phyloP scores from a whole-genome alignment of 2,329 filamentous ascomycete species.

The Aspergillus sp. region DNA sequence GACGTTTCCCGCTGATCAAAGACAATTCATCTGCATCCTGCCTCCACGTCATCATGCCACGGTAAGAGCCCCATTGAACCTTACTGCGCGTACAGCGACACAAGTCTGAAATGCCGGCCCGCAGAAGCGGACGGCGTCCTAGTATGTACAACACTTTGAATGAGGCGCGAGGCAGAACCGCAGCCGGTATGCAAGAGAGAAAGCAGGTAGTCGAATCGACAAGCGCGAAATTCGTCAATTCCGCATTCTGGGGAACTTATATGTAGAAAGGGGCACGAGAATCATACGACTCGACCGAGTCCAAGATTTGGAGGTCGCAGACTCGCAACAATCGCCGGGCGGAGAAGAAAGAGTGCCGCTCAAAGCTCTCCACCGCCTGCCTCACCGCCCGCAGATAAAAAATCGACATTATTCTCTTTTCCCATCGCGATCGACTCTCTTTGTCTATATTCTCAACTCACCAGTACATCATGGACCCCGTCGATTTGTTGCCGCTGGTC shows the following conservation, averaged over 20 bases:
- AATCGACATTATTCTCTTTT: conserved; percentile 12
- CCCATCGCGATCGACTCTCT: conserved; percentile 16
- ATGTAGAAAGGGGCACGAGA: not conserved
- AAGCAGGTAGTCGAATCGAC: not conserved
- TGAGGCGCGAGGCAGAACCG: not conserved
- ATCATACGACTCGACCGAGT: not conserved
- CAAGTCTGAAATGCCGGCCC: conserved; percentile 23
- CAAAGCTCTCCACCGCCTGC: conserved; percentile 15
- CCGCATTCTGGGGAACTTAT: not conserved
- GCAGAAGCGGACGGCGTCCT: conserved; percentile 32
- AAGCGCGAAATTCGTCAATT: not conserved
- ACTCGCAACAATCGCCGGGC: not conserved
- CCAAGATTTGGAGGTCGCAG: not conserved
- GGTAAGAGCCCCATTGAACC: not conserved
- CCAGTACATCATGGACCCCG: conserved; percentile 48
- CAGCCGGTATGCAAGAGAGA: not conserved
- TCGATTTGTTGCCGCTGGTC: conserved; percentile 65
- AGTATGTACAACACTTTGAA: conserved; percentile 39
- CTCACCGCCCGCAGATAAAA: conserved; percentile 23
- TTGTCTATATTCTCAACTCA: conserved; percentile 12
- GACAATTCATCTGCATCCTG: conserved; percentile 26
- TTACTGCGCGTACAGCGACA: conserved; percentile 6
- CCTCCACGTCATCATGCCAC: conserved; percentile 26
- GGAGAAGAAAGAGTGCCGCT: not conserved
- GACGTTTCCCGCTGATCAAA: conserved; percentile 16